Conservation (phyloP, 2,329 filamentous ascomycete species). For the Rhexocercosporidium sp. region DNA sequence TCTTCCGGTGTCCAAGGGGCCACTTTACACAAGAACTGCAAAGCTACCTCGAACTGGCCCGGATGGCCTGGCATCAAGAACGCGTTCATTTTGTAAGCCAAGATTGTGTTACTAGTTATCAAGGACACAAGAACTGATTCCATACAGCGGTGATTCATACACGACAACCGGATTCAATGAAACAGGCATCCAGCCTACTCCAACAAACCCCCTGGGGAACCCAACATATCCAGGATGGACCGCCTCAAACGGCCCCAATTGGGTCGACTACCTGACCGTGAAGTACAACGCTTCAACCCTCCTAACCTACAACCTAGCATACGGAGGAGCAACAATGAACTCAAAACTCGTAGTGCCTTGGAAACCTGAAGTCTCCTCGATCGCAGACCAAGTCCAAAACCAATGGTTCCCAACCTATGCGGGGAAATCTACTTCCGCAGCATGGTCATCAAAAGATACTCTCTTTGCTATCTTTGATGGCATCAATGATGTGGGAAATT, state of each 20-base stretch:
- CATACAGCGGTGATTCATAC: constrained; percentile 48
- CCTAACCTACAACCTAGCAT: constrained; percentile 57
- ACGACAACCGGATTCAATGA: constrained; percentile 46
- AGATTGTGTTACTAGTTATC: background rate
- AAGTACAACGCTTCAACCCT: constrained; percentile 51
- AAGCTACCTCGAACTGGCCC: constrained; percentile 23
- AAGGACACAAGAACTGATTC: background rate
- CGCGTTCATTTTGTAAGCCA: constrained; percentile 49
- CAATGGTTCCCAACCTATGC: constrained; percentile 50
- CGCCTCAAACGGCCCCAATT: constrained; percentile 56
- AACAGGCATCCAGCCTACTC: constrained; percentile 42
- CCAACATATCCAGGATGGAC: constrained; percentile 48
- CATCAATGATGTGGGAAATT: constrained; percentile 60
- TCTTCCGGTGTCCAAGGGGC: constrained; percentile 20
- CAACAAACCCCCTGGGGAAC: constrained; percentile 47
- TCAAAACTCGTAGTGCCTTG: constrained; percentile 46
- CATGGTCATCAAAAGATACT: constrained; percentile 32
- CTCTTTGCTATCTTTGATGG: constrained; percentile 52
- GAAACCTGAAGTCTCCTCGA: constrained; percentile 43
- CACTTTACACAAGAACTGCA: constrained; percentile 1
- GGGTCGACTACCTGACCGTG: constrained; percentile 56
- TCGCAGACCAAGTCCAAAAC: constrained; percentile 47
- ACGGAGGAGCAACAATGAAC: constrained; percentile 50
- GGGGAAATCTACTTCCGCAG: constrained; percentile 34
- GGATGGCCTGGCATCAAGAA: constrained; percentile 46